phyloP scores from a whole-genome alignment of 2,329 filamentous ascomycete genomes.

The Pyricularia grisea region DNA sequence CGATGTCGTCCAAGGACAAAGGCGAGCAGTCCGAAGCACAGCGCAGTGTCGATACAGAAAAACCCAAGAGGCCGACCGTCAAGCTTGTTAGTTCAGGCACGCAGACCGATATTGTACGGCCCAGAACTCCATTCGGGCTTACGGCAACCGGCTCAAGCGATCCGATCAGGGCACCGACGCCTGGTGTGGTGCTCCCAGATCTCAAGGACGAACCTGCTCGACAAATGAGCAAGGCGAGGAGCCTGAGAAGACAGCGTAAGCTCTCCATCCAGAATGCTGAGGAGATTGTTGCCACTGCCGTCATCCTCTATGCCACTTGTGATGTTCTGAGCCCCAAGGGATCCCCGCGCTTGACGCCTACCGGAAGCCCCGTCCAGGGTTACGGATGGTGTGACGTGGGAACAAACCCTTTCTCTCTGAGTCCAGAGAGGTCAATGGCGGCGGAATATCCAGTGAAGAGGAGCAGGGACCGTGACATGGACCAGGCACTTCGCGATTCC shows the following conservation, averaged over 20 bases:
- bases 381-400: slow-evolving; percentile 22
- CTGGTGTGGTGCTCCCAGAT: slow-evolving; percentile 36
- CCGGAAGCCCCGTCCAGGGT: slow-evolving; percentile 15
- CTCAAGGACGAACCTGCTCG: slow-evolving; percentile 26
- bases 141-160: slow-evolving; percentile 14
- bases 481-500: slow-evolving; percentile 28
- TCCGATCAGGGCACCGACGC: slow-evolving; percentile 30
- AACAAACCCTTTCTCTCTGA: slow-evolving; percentile 17
- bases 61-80: slow-evolving; percentile 9
- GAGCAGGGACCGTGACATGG: slow-evolving; percentile 23
- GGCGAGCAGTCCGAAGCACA: background rate
- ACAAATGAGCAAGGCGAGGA: slow-evolving; percentile 30
- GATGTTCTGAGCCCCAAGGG: slow-evolving; percentile 33
- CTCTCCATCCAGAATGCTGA: slow-evolving; percentile 36
- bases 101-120: slow-evolving; percentile 2
- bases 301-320: slow-evolving; percentile 42
- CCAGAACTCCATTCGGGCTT: background rate
- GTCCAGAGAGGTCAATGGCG: background rate
- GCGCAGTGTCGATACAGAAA: slow-evolving; percentile 5
- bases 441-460: slow-evolving; percentile 11
- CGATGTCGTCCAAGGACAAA: background rate
- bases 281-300: slow-evolving; percentile 43
- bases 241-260: slow-evolving; percentile 33
- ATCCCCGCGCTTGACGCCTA: slow-evolving; percentile 23
- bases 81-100: background rate